phyloP scores from a whole-genome alignment of 345 rosid genomes.

The Alliaria petiolata region DNA sequence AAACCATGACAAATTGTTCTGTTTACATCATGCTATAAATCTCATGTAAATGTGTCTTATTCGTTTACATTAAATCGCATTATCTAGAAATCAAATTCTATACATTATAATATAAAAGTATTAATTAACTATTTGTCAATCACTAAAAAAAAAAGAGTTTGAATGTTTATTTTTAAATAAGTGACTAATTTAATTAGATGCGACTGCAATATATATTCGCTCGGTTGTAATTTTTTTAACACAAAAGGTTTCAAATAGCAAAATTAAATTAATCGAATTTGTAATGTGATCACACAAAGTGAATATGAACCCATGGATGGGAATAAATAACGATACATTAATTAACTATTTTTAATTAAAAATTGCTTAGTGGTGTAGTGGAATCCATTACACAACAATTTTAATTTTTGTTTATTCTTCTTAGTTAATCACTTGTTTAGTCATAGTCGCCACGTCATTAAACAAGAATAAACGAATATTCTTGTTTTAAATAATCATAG shows the following conservation, averaged over 20 bases:
- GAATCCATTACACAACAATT: conserved; percentile 26
- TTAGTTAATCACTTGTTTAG: conserved; percentile 33
- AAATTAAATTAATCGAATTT: conserved; percentile 11
- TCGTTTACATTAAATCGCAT: too few relatives aligned
- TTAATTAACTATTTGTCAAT: too few relatives aligned
- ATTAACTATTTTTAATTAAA: neutral
- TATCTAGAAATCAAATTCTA: too few relatives aligned
- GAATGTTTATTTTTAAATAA: neutral
- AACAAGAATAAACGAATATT: conserved; percentile 28
- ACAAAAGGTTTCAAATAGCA: neutral
- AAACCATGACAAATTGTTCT: too few relatives aligned
- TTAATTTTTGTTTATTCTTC: neutral
- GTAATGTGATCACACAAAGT: conserved; percentile 19
- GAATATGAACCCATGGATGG: conserved; percentile 22
- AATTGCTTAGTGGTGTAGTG: conserved; percentile 25
- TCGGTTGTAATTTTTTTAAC: conserved; percentile 16
- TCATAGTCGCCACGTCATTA: conserved; percentile 31
- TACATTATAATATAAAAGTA: too few relatives aligned
- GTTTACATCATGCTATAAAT: too few relatives aligned
- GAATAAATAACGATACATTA: conserved; percentile 18
- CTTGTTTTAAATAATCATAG: conserved; percentile 3
- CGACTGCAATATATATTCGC: conserved; percentile 8
- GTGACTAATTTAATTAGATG: conserved; percentile 9
- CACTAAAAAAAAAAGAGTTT: neutral
- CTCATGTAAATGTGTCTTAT: too few relatives aligned